phyloP scores from a whole-genome alignment of 73 alveolate species.

The Stentor coeruleus region DNA sequence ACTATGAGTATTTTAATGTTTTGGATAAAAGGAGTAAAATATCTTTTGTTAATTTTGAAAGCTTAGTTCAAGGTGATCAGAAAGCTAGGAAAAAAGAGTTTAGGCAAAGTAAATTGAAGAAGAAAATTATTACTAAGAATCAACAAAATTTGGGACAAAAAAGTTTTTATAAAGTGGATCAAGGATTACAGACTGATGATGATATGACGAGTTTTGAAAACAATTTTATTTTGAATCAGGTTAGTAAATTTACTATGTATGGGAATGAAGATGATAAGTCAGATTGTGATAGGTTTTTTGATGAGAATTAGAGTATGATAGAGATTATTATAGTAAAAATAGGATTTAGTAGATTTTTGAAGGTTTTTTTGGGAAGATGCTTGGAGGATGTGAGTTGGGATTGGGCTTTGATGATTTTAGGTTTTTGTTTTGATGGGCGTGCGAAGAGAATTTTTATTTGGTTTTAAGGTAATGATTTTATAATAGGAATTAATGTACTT shows the following conservation, averaged over 20 bases:
- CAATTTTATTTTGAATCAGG: not conserved
- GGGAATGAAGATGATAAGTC: not conserved
- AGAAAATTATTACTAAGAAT: not conserved
- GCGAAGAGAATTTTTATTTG: too few relatives aligned
- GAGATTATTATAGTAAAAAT: not conserved
- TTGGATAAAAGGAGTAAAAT: too few relatives aligned
- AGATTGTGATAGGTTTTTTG: not conserved
- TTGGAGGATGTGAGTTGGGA: too few relatives aligned
- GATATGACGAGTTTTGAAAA: not conserved
- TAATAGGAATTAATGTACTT: too few relatives aligned
- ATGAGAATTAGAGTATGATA: not conserved
- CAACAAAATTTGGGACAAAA: not conserved
- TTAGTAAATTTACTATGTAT: not conserved
- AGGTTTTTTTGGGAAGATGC: too few relatives aligned
- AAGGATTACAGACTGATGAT: not conserved
- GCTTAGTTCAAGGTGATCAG: not conserved
- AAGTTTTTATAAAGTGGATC: not conserved
- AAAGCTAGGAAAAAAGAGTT: not conserved
- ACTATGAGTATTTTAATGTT: too few relatives aligned
- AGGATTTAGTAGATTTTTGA: too few relatives aligned
- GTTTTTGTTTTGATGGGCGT: too few relatives aligned
- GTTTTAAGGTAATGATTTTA: too few relatives aligned
- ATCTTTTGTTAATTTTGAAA: too few relatives aligned
- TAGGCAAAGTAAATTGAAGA: not conserved
- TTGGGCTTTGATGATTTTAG: too few relatives aligned